These are phyloP conservation scores for Malassezia globosa DNA, from an alignment of 1,284 basidiomycete species.

Conservation along the genomic window DNA sequence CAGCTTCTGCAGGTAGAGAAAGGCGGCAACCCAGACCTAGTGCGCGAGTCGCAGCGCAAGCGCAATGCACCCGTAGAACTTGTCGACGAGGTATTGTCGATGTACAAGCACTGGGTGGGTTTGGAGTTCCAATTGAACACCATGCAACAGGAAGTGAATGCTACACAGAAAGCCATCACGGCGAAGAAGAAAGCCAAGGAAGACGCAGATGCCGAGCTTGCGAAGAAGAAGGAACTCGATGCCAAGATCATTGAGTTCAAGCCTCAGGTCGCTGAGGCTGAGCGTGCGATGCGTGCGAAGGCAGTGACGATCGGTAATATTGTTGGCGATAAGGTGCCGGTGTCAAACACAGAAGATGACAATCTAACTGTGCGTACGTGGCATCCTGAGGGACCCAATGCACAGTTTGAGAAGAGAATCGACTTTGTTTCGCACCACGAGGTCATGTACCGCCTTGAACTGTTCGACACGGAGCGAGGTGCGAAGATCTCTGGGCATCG, in stretches of 20 bases:
- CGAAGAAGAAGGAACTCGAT: conserved; percentile 66
- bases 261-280: conserved; percentile 54
- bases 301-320: conserved; percentile 81
- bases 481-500: conserved; percentile 84
- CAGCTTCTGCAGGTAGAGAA: conserved; percentile 44
- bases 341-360: conserved; percentile 88
- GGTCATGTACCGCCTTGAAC: conserved; percentile 80
- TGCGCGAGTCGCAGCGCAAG: conserved; percentile 83
- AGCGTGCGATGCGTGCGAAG: conserved; percentile 65
- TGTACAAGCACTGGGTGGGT: conserved; percentile 82
- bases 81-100: conserved; percentile 81
- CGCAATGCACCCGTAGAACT: conserved; percentile 76
- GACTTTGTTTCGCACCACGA: conserved; percentile 91
- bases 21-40: conserved; percentile 85
- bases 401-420: conserved; percentile 50
- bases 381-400: conserved; percentile 71
- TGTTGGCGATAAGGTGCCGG: conserved; percentile 72
- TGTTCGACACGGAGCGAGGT: conserved; percentile 86
- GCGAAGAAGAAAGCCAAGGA: conserved; percentile 90
- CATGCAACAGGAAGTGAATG: conserved; percentile 71
- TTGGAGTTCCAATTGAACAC: conserved; percentile 75
- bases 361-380: conserved; percentile 70
- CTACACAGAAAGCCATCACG: conserved; percentile 83
- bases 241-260: conserved; percentile 65
- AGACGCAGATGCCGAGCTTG: conserved; percentile 71